phyloP scores from a whole-genome alignment of 1,284 basidiomycete genomes.

The Volvariella volvacea region DNA sequence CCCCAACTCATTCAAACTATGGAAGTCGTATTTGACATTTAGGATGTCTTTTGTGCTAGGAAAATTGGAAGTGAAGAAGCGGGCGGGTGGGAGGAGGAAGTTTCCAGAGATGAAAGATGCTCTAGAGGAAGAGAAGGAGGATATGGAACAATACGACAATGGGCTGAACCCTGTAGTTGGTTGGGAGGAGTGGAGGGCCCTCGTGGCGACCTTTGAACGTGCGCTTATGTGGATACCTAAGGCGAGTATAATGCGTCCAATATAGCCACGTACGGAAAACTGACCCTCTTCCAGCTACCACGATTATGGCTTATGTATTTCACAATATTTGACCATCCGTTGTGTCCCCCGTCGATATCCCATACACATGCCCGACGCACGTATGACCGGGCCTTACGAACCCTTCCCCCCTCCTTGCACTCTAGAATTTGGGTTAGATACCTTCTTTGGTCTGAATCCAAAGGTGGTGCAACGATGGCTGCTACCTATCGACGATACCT shows the following conservation, averaged over 20 bases:
- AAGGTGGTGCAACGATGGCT: constrained; percentile 82
- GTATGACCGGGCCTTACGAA: constrained; percentile 92
- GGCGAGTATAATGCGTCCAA: constrained; percentile 37
- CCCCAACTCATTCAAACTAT: constrained; percentile 88
- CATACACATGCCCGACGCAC: constrained; percentile 90
- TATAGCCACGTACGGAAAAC: constrained; percentile 3
- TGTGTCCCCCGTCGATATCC: constrained; percentile 80
- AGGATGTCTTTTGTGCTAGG: constrained; percentile 88
- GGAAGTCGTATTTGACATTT: constrained; percentile 87
- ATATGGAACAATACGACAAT: constrained; percentile 76
- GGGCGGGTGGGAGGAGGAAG: constrained; percentile 81
- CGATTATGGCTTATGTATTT: constrained; percentile 93
- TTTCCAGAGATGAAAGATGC: constrained; percentile 85
- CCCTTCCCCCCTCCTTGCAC: constrained; percentile 92
- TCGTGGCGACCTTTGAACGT: constrained; percentile 87
- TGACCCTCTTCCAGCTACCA: constrained; percentile 58
- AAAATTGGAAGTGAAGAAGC: constrained; percentile 61
- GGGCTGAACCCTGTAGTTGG: constrained; percentile 86
- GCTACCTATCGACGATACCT: constrained; percentile 90
- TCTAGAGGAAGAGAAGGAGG: constrained; percentile 76
- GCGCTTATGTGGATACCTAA: constrained; percentile 91
- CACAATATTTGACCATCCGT: constrained; percentile 85
- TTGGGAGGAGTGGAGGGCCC: constrained; percentile 90
- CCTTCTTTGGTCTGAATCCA: constrained; percentile 87
- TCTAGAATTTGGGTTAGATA: constrained; percentile 91